Conservation (phyloP, 1,284 basidiomycete species). For the Pterulicium gracile region DNA sequence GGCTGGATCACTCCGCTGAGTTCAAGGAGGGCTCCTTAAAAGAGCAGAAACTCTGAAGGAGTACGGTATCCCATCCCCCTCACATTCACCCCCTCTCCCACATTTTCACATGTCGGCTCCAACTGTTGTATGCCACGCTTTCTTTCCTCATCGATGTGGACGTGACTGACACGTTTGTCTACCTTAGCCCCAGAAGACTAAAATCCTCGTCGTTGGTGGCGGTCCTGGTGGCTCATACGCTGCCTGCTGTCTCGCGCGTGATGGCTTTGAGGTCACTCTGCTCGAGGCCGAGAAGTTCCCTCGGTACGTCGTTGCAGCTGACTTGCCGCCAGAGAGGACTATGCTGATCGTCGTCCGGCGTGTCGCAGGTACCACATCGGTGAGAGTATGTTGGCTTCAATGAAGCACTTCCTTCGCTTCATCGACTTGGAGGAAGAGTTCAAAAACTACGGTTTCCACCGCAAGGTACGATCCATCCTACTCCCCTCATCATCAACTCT, state of each 20-base stretch:
- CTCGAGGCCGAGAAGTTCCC: conserved; percentile 63
- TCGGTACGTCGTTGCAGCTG: conserved; percentile 23
- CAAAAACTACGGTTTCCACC: conserved; percentile 37
- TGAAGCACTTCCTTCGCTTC: conserved; percentile 47
- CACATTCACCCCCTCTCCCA: no score
- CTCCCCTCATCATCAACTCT: neutral
- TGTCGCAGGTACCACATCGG: conserved; percentile 47
- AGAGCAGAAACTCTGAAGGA: no score
- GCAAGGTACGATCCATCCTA: conserved; percentile 30
- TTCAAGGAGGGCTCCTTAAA: no score
- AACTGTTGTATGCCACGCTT: no score
- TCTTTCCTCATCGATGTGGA: no score
- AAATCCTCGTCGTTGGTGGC: conserved; percentile 19
- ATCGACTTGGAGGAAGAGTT: conserved; percentile 50
- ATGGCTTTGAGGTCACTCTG: conserved; percentile 58
- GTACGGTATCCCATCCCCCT: no score
- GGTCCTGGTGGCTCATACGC: conserved; percentile 69
- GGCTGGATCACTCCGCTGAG: no score
- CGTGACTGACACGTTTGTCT: no score
- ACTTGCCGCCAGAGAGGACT: neutral
- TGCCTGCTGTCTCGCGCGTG: no score
- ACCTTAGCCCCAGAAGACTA: no score
- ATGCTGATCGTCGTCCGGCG: no score
- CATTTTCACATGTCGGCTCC: no score
- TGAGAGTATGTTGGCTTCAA: conserved; percentile 53